Base-by-base conservation (phyloP, 2,329 filamentous ascomycete genomes). In the Tolypocladium tropicale region DNA sequence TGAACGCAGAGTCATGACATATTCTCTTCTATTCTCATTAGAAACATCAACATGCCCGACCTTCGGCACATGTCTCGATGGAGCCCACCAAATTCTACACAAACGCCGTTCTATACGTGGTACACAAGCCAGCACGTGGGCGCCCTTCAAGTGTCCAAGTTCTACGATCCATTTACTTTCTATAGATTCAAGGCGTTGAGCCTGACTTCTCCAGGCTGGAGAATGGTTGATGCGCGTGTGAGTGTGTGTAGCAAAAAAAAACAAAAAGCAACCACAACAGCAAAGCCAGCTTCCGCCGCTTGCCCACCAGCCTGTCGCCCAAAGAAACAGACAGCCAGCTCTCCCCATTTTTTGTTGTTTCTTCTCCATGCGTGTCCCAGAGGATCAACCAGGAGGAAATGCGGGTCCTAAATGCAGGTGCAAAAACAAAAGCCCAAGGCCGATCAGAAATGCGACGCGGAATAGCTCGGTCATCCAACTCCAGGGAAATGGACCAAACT, bases 121-220 rank as follows among this genome's bases (percentile, higher is more conserved):
- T 30, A 52, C 34, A 39, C 51, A 53, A 53, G 51, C 23, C 34
- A 53, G 51, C 51, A 53, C 51, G 51, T 28, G 51, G 51, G 51
- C 51, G 34, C 51, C 34, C 33, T n/a, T 53, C 51, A 41, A 53
- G 34, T 53, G 51, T 53, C 51, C 51, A 53, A 53, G 51, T 53
- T 53, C 51, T 53, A 53, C 51, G 51, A 36, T 53, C 34, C 51
- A 53, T 53, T 53, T 36, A 28, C 33, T 53, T 53, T 53, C 51
- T 53, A 53, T 53, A 53, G 14, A 52, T 49, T 30, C 46, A 49
- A 49, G 46, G 46, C 46, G 46, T 49, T n/a, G 46, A 32, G 46
- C 46, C 46, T 32, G 18, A 32, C 12, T 43, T 53, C 32, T 53
- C 51, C 51, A 39, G 25, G 28, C 28, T 28, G 46, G 46, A 49